phyloP scores from a whole-genome alignment of 129 eudicot species.

The Flaveria robusta region DNA sequence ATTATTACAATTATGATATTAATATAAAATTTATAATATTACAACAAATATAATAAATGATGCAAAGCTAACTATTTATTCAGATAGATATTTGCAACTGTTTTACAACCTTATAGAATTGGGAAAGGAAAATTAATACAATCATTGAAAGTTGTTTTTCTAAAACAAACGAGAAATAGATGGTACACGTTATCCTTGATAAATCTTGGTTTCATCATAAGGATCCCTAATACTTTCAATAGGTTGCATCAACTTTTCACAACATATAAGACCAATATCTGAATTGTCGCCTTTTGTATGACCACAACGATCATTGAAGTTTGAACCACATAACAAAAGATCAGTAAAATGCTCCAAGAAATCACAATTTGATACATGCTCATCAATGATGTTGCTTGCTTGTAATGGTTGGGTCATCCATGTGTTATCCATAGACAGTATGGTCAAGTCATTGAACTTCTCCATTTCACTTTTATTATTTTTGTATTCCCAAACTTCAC shows the following conservation, averaged over 20 bases:
- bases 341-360: slow-evolving; percentile 81
- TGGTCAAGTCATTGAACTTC: slow-evolving; percentile 39
- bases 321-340: slow-evolving; percentile 48
- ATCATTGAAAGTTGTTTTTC: background rate
- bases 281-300: slow-evolving; percentile 33
- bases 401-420: slow-evolving; percentile 37
- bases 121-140: background rate
- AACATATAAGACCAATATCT: slow-evolving; percentile 29
- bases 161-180: slow-evolving; percentile 56
- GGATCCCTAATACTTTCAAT: slow-evolving; percentile 5
- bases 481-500: slow-evolving; percentile 34
- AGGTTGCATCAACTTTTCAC: slow-evolving; percentile 8
- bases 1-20: background rate
- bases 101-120: background rate
- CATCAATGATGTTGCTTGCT: slow-evolving; percentile 15
- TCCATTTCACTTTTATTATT: slow-evolving; percentile 32
- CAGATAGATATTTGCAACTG: slow-evolving; percentile 11
- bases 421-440: slow-evolving; percentile 33
- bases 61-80: slow-evolving; percentile 19
- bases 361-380: slow-evolving; percentile 36
- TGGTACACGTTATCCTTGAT: slow-evolving; percentile 70
- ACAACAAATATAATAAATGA: background rate
- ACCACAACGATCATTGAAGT: slow-evolving; percentile 18
- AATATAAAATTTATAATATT: background rate
- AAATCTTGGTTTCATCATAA: slow-evolving; percentile 54